Conservation (phyloP, 441 rosid species). For the Pelargonium myrrhifolium region DNA sequence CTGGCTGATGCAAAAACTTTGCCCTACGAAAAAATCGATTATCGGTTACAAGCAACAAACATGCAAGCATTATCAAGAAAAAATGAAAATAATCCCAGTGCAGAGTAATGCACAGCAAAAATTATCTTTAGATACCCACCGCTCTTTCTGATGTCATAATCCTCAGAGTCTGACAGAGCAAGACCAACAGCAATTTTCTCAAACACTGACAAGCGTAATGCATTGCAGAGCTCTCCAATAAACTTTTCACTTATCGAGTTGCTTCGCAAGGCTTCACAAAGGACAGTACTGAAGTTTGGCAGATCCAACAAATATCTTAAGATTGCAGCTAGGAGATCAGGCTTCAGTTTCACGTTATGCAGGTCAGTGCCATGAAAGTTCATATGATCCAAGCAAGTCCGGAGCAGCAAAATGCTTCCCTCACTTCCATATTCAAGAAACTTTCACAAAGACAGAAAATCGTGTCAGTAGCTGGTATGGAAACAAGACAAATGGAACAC, state of each 20-base stretch:
- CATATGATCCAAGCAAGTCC: constrained; percentile 55
- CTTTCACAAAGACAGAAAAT: constrained; percentile 31
- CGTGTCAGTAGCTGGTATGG: constrained; percentile 3
- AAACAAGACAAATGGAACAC: background rate
- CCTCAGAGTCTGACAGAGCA: constrained; percentile 60
- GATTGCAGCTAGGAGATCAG: constrained; percentile 36
- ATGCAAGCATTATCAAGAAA: background rate
- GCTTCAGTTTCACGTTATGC: constrained; percentile 40
- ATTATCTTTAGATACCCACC: constrained; percentile 35
- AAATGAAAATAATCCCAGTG: background rate
- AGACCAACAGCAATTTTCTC: constrained; percentile 73
- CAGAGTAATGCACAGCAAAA: constrained; percentile 2
- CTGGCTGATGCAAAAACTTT: constrained; percentile 58
- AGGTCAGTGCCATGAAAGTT: constrained; percentile 36
- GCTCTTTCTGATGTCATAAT: constrained; percentile 36
- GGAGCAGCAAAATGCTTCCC: constrained; percentile 51
- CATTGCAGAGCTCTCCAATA: constrained; percentile 44
- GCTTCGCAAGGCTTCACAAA: constrained; percentile 52
- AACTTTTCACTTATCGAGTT: constrained; percentile 42
- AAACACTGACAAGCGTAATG: constrained; percentile 44
- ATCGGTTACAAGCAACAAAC: background rate
- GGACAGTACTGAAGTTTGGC: constrained; percentile 57
- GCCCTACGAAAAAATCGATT: constrained; percentile 37
- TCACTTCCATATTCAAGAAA: constrained; percentile 55
- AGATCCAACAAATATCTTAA: constrained; percentile 50